Percentiles rank a stretch among this genome's conserved stretches.
Conservation (phyloP, 495 filamentous ascomycete genomes). For the Parathielavia appendiculata region DNA sequence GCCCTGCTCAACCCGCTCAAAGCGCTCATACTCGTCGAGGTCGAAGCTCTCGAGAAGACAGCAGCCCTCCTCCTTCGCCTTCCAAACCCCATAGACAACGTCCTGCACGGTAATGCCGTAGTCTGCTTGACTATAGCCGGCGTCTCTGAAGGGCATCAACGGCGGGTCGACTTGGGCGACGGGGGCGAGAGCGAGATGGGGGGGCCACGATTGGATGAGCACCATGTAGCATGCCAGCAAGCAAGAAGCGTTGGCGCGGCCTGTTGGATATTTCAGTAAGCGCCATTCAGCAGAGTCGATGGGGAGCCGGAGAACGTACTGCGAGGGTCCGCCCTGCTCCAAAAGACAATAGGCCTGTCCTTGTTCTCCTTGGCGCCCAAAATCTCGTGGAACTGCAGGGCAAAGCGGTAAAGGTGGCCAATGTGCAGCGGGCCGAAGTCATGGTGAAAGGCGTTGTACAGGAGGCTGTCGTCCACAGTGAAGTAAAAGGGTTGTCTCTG, state of each 20-base stretch:
- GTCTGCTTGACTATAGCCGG: constrained; percentile 97
- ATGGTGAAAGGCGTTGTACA: constrained; percentile 98
- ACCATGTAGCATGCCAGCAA: constrained; percentile 96
- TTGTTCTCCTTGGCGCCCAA: constrained; percentile 76
- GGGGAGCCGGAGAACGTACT: constrained; percentile 49
- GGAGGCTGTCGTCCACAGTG: constrained; percentile 82
- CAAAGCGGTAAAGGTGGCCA: constrained; percentile 93
- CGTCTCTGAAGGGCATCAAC: constrained; percentile 97
- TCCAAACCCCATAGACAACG: constrained; percentile 97
- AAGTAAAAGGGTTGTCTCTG: constrained; percentile 77
- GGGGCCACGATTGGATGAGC: constrained; percentile 97
- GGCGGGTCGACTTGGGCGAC: constrained; percentile 94
- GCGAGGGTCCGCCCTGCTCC: constrained; percentile 83
- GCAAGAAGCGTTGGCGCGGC: constrained; percentile 93
- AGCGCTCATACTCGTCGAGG: constrained; percentile 95
- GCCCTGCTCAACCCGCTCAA: constrained; percentile 92
- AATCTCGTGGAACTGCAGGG: constrained; percentile 89
- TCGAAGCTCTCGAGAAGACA: constrained; percentile 85
- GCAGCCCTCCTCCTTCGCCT: constrained; percentile 88
- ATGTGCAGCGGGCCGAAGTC: constrained; percentile 98
- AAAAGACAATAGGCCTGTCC: constrained; percentile 84
- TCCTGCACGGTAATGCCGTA: constrained; percentile 93
- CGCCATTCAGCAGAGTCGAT: neutral
- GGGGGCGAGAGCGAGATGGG: constrained; percentile 92
- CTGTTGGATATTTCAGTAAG: constrained; percentile 36